Conservation (phyloP, 345 rosid species). For the Brassica napus region DNA sequence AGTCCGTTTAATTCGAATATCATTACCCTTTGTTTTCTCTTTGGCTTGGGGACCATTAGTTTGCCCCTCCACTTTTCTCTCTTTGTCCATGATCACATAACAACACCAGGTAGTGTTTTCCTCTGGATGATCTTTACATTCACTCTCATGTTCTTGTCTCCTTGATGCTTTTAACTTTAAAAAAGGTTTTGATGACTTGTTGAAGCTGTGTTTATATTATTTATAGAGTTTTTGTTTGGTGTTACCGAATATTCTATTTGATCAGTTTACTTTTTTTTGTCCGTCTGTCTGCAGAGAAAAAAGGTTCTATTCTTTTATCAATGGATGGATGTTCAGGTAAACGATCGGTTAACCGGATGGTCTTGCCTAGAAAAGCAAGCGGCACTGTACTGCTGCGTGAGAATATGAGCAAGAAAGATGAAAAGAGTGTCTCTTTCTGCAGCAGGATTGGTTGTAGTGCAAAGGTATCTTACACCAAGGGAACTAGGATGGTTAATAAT, state of each 20-base stretch:
- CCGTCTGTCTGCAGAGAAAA: conserved; percentile 15
- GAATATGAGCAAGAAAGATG: conserved; percentile 54
- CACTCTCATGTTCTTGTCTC: conserved; percentile 11
- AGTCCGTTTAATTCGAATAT: conserved; percentile 25
- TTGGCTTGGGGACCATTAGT: conserved; percentile 13
- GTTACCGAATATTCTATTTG: conserved; percentile 13
- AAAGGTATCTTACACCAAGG: conserved; percentile 51
- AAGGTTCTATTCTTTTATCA: conserved; percentile 3
- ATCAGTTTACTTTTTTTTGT: not conserved
- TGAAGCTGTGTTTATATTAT: conserved; percentile 14
- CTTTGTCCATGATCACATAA: conserved; percentile 21
- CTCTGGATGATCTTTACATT: conserved; percentile 24
- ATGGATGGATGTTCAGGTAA: conserved; percentile 83
- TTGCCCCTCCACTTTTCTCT: conserved; percentile 21
- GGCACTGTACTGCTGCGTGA: conserved; percentile 62
- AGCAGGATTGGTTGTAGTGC: conserved; percentile 66
- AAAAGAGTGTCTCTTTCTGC: conserved; percentile 57
- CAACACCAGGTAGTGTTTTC: not conserved
- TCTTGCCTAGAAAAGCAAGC: conserved; percentile 52
- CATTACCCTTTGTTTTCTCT: not conserved
- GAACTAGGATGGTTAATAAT: conserved; percentile 52
- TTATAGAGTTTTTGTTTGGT: conserved; percentile 4
- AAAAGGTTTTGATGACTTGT: not conserved
- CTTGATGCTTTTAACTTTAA: not conserved
- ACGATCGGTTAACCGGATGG: conserved; percentile 42